These are phyloP conservation scores for Barnettozyma californica DNA, from an alignment of 805 yeast genomes.

Conservation along the genomic window DNA sequence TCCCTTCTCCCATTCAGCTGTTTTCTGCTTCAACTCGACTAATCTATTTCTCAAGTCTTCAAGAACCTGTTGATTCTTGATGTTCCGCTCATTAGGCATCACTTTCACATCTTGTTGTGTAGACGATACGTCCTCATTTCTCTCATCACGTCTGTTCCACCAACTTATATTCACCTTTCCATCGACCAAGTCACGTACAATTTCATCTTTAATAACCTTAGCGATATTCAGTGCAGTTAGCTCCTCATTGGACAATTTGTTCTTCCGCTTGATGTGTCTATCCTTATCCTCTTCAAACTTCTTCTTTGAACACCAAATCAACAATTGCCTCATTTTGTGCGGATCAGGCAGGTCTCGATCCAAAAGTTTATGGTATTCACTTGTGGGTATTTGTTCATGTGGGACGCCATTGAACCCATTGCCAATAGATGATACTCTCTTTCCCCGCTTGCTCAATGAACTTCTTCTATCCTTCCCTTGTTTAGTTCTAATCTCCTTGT, in stretches of 20 bases:
- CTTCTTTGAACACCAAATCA: conserved; percentile 63
- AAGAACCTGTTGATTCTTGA: conserved; percentile 43
- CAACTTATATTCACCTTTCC: conserved; percentile 63
- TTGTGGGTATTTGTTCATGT: conserved; percentile 51
- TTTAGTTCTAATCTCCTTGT: conserved; percentile 28
- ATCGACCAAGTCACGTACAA: conserved; percentile 50
- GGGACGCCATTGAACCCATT: conserved; percentile 67
- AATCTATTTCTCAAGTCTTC: conserved; percentile 41
- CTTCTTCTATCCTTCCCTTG: conserved; percentile 35
- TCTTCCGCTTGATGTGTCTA: conserved; percentile 21
- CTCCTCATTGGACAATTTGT: conserved; percentile 30
- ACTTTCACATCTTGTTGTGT: conserved; percentile 23
- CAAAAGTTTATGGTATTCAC: conserved; percentile 56
- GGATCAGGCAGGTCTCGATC: conserved; percentile 65
- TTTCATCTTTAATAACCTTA: conserved; percentile 57
- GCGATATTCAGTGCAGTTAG: conserved; percentile 47
- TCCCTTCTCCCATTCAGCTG: conserved; percentile 38
- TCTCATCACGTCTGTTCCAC: conserved; percentile 43
- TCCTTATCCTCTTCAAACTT: conserved; percentile 28
- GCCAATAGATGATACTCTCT: conserved; percentile 68
- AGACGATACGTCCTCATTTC: conserved; percentile 17
- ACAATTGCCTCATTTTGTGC: conserved; percentile 61
- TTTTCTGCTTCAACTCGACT: conserved; percentile 39
- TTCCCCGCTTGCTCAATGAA: conserved; percentile 58
- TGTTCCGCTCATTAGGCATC: conserved; percentile 57